These are phyloP conservation scores for Diplotaxis tenuifolia DNA, from an alignment of 345 rosid genomes.

Conservation along the genomic window DNA sequence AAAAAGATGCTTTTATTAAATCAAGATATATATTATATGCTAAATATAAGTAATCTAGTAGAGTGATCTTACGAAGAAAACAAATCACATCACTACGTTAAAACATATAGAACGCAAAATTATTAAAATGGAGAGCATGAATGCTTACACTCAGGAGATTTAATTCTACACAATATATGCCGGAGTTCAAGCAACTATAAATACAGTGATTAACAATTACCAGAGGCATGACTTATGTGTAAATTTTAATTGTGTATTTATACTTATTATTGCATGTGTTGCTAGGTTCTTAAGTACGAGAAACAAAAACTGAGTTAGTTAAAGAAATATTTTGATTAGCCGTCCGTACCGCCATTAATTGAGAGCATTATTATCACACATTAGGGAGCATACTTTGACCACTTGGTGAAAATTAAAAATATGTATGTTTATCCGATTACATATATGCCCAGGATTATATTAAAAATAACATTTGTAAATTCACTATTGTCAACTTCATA, in stretches of 20 bases:
- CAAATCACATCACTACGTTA: neutral
- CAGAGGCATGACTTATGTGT: neutral
- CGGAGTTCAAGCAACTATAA: neutral
- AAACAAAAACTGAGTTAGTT: conserved; percentile 7
- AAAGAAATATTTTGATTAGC: conserved; percentile 26
- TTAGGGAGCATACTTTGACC: neutral
- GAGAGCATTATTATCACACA: conserved; percentile 13
- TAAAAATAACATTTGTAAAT: neutral
- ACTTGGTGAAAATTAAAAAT: neutral
- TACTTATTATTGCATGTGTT: conserved; percentile 11
- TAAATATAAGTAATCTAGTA: neutral
- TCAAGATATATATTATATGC: neutral
- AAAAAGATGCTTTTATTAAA: neutral
- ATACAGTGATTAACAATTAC: neutral
- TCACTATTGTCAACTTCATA: neutral
- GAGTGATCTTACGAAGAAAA: neutral
- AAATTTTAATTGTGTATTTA: neutral
- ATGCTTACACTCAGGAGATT: neutral
- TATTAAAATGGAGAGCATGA: neutral
- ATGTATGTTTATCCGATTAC: neutral
- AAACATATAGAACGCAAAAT: neutral
- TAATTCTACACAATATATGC: neutral
- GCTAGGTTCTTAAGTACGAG: conserved; percentile 19
- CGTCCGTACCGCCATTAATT: conserved; percentile 19
- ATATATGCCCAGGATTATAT: neutral